These are phyloP conservation scores for Euphorbia peplus DNA, from an alignment of 345 rosid genomes.

Conservation along the genomic window DNA sequence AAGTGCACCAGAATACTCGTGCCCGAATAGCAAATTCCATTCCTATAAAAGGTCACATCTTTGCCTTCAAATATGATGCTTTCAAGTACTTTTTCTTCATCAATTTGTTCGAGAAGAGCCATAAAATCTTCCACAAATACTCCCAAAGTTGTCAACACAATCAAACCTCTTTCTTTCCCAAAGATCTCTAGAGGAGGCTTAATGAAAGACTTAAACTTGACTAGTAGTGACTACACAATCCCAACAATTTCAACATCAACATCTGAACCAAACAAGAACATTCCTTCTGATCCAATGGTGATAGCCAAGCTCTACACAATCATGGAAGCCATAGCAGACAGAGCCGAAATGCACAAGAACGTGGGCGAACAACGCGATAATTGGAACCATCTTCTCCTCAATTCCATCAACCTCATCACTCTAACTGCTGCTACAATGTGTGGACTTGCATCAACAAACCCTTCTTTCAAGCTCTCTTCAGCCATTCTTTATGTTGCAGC, in stretches of 20 bases:
- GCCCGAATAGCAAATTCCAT: too few relatives aligned
- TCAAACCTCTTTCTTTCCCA: slow-evolving; percentile 16
- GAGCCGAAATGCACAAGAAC: slow-evolving; percentile 54
- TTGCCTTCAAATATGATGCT: slow-evolving; percentile 22
- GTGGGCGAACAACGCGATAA: slow-evolving; percentile 49
- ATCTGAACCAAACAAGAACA: slow-evolving; percentile 4
- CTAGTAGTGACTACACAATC: slow-evolving; percentile 9
- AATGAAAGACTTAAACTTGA: slow-evolving; percentile 17
- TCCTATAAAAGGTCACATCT: slow-evolving; percentile 26
- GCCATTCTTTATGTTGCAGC: slow-evolving; percentile 39
- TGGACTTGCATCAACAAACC: slow-evolving; percentile 30
- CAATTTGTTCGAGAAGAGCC: background rate
- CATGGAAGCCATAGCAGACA: slow-evolving; percentile 46
- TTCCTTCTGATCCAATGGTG: slow-evolving; percentile 18
- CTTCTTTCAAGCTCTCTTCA: slow-evolving; percentile 39
- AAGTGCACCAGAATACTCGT: too few relatives aligned
- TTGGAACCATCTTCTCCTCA: slow-evolving; percentile 51
- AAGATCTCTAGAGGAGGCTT: slow-evolving; percentile 20
- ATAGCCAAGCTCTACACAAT: slow-evolving; percentile 35
- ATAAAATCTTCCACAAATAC: slow-evolving; percentile 14
- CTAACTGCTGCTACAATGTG: slow-evolving; percentile 51
- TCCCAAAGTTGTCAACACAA: slow-evolving; percentile 13
- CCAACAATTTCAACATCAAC: background rate
- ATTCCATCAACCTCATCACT: slow-evolving; percentile 43
- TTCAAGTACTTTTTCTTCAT: slow-evolving; percentile 9